A percentile compares a stretch with the other conserved stretches of the same genome.
Conservation (phyloP, 106 monocot genomes). For the Gastrodia elata region DNA sequence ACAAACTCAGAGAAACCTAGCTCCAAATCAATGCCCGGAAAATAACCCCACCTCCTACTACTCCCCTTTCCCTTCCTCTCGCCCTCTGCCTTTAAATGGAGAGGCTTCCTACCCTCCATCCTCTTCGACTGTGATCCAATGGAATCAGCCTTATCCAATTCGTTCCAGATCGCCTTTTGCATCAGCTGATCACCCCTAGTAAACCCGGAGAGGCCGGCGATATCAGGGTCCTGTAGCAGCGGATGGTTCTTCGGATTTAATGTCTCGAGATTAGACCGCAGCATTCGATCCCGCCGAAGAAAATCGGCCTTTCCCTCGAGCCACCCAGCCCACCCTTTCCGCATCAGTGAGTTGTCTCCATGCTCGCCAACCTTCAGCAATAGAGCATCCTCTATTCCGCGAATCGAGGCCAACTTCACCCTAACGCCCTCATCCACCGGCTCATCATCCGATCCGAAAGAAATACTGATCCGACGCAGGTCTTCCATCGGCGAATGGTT, state of each 20-base stretch:
- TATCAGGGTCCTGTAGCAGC: slow-evolving; percentile 84
- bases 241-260: slow-evolving; percentile 80
- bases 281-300: slow-evolving; percentile 71
- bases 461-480: slow-evolving; percentile 10
- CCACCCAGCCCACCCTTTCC: slow-evolving; percentile 84
- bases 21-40: slow-evolving; percentile 50
- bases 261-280: slow-evolving; percentile 50
- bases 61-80: slow-evolving; percentile 6
- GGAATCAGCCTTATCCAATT: slow-evolving; percentile 35
- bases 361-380: slow-evolving; percentile 33
- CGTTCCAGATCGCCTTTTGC: slow-evolving; percentile 47
- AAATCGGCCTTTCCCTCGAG: slow-evolving; percentile 76
- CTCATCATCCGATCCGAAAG: slow-evolving; percentile 79
- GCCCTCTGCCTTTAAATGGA: slow-evolving; percentile 14
- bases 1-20: slow-evolving; percentile 62
- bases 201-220: slow-evolving; percentile 23
- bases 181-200: slow-evolving; percentile 62
- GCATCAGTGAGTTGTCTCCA: slow-evolving; percentile 19
- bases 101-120: slow-evolving; percentile 25
- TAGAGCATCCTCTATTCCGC: slow-evolving; percentile 62
- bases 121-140: slow-evolving; percentile 3
- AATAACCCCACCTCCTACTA: slow-evolving; percentile 63
- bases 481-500: neutral
- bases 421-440: slow-evolving; percentile 65
- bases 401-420: slow-evolving; percentile 44